phyloP scores from a whole-genome alignment of 805 yeast species.

The Myxozyma vanderwaltii region DNA sequence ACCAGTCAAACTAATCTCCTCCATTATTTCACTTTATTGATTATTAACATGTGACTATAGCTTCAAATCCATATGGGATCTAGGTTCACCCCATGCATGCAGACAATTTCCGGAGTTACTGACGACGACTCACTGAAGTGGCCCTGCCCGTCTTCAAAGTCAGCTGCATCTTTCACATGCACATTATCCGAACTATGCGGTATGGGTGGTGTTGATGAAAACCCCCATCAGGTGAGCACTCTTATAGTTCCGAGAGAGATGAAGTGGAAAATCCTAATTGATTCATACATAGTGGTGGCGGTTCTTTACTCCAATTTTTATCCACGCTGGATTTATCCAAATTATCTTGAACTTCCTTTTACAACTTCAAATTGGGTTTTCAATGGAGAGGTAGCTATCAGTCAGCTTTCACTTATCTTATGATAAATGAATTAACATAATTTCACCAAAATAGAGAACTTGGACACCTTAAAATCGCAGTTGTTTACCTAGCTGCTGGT shows the following conservation, averaged over 20 bases:
- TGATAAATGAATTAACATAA: too few species aligned
- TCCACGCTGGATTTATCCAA: conserved; percentile 75
- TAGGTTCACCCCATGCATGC: conserved; percentile 72
- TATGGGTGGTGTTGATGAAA: conserved; percentile 52
- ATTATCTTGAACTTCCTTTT: conserved; percentile 62
- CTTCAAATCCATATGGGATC: conserved; percentile 67
- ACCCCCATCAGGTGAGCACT: conserved; percentile 60
- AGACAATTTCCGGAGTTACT: conserved; percentile 53
- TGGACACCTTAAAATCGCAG: conserved; percentile 56
- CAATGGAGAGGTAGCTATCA: conserved; percentile 51
- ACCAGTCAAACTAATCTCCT: background rate
- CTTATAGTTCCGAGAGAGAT: too few species aligned
- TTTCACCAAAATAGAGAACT: conserved; percentile 40
- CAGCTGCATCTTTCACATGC: conserved; percentile 57
- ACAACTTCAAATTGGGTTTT: conserved; percentile 62
- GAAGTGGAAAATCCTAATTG: background rate
- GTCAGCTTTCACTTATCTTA: too few species aligned
- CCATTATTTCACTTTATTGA: background rate
- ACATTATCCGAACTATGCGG: conserved; percentile 62
- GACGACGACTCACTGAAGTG: conserved; percentile 49
- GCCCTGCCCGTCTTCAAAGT: conserved; percentile 73
- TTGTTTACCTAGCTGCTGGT: conserved; percentile 63
- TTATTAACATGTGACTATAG: background rate
- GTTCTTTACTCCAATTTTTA: conserved; percentile 65
- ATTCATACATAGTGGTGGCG: conserved; percentile 57